phyloP scores from a whole-genome alignment of 768 basidiomycete genomes.

The Filobasidium floriforme region DNA sequence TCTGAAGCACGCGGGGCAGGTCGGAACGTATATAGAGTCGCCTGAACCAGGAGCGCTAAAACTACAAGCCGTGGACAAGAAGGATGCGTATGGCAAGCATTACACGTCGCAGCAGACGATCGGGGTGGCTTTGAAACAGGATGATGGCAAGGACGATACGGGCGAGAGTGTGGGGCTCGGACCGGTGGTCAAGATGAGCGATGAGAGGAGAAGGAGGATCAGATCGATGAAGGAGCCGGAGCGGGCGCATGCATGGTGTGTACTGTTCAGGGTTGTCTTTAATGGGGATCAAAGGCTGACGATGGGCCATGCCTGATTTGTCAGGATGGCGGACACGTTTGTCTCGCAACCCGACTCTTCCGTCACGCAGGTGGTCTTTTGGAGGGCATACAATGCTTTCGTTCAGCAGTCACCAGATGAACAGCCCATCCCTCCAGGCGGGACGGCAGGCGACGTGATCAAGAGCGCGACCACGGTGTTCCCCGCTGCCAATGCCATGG shows the following conservation, averaged over 20 bases:
- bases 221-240: slow-evolving; percentile 34
- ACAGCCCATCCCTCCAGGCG: slow-evolving; percentile 45
- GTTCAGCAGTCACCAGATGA: slow-evolving; percentile 54
- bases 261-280: background rate
- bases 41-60: slow-evolving; percentile 2
- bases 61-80: background rate
- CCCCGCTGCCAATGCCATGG: slow-evolving; percentile 78
- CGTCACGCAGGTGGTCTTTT: slow-evolving; percentile 88
- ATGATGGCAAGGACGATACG: slow-evolving; percentile 16
- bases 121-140: slow-evolving; percentile 17
- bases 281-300: background rate
- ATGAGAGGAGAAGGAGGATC: slow-evolving; percentile 26
- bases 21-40: background rate
- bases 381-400: slow-evolving; percentile 82
- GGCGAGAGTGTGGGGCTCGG: slow-evolving; percentile 21
- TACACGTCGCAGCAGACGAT: background rate
- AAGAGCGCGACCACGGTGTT: slow-evolving; percentile 82
- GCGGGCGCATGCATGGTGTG: slow-evolving; percentile 42
- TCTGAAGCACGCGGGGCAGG: background rate
- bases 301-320: background rate
- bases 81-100: background rate
- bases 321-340: slow-evolving; percentile 89
- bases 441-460: slow-evolving; percentile 87
- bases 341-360: slow-evolving; percentile 66
- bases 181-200: slow-evolving; percentile 28